Base-by-base conservation (phyloP, 163 green algal genomes). In the Smithsoniella earleae region DNA sequence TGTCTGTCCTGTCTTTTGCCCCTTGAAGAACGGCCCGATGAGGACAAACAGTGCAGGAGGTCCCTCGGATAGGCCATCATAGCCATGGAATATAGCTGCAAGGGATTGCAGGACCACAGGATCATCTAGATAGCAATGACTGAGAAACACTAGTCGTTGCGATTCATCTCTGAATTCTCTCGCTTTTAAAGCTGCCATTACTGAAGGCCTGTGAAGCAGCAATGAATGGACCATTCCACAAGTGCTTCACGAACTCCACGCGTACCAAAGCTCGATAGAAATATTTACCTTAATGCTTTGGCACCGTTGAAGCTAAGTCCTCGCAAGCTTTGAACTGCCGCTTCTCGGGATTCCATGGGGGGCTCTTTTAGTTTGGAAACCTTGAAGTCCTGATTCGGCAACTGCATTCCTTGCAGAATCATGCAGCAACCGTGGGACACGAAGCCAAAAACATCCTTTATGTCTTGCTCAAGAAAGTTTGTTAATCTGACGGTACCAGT, bases 1-100 rank as follows among this genome's bases (percentile, higher is more conserved):
- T 18, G 13, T 27, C 49, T 18, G 16, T 16, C 16, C 16, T 16
- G 25, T 25, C 49, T 10, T 10, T 27, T 64, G 49, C 13, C 25
- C 6, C 1, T 34, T 30, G 58, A 37, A 43, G 58, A 69, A 69
- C 4, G 58, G 58, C 6, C 58, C 58, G 4, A 69, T 33, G 58
- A 69, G 34, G 58, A 34, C 58, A 13, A 69, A 38, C 3, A 69
- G 30, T 4, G 58, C n/a, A 5, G 58, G 58, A 22, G 58, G 58
- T 6, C 58, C 58, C 25, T 69, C 58, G 16, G 31, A 18, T 6
- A 69, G 58, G 58, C 34, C 27, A 30, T 69, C 58, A 1, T 69
- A 69, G 58, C 58, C 58, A 38, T 69, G 58, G n/a, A 69, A 34
- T 18, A 69, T 34, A 16, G 58, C 58, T n/a, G 58, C 34, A 36